These are phyloP conservation scores for Coelastrella sp. DNA, from an alignment of 139 green algal species.

Conservation along the genomic window DNA sequence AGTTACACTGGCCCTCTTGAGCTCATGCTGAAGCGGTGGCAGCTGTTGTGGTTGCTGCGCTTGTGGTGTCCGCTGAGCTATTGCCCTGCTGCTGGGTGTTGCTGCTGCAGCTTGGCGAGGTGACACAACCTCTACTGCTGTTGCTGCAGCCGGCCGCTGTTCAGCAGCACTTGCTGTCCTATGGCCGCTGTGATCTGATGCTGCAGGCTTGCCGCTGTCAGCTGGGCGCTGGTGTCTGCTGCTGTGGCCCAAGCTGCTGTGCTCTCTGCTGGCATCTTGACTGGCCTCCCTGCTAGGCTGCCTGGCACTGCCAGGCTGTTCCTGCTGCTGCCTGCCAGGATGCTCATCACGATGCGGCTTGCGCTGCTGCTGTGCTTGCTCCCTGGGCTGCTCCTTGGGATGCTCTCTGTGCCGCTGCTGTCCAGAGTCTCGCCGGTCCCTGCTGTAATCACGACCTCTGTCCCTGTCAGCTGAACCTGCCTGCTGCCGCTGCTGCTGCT, in stretches of 20 bases:
- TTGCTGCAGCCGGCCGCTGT: neutral
- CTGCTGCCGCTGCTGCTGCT: neutral
- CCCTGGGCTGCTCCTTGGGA: too few relatives aligned
- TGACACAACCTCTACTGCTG: neutral
- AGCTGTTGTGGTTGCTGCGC: neutral
- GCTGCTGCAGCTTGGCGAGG: too few relatives aligned
- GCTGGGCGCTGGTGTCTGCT: neutral
- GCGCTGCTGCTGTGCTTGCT: neutral
- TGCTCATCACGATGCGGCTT: neutral
- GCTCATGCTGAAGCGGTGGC: neutral
- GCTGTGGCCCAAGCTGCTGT: neutral
- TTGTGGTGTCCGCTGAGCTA: too few relatives aligned
- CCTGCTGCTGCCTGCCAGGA: neutral
- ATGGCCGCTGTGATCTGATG: neutral
- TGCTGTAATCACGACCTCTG: neutral
- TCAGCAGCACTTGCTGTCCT: neutral
- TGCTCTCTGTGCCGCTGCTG: neutral
- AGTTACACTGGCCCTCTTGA: neutral
- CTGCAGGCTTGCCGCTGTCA: neutral
- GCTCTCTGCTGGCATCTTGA: neutral
- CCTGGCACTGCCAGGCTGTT: neutral
- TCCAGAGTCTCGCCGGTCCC: neutral
- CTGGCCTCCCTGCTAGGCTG: neutral
- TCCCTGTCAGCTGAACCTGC: neutral
- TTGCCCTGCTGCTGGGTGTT: neutral